Conservation (phyloP, 2,329 filamentous ascomycete genomes). For the Thermochaetoides dissita region DNA sequence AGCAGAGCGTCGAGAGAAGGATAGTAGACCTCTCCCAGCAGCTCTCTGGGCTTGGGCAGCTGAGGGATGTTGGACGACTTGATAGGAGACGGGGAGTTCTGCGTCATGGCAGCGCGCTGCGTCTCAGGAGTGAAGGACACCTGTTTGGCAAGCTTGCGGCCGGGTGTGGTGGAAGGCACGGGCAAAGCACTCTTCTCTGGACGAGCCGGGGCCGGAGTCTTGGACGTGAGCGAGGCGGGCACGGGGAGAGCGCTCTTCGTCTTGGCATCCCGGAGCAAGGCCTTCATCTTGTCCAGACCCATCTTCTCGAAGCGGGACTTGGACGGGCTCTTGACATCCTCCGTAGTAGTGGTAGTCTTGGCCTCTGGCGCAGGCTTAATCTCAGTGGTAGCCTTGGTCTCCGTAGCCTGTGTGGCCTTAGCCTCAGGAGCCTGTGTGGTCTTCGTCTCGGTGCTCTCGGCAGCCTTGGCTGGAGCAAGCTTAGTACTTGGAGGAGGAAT, state of each 20-base stretch:
- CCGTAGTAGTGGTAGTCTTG: slow-evolving; percentile 11
- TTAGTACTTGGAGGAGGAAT: no score
- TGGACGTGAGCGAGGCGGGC: slow-evolving; percentile 25
- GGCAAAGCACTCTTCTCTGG: slow-evolving; percentile 39
- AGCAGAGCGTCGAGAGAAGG: slow-evolving; percentile 21
- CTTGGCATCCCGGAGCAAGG: slow-evolving; percentile 36
- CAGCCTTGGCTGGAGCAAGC: slow-evolving; percentile 12
- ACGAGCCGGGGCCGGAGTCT: slow-evolving; percentile 31
- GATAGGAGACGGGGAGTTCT: slow-evolving; percentile 42
- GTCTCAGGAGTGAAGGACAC: slow-evolving; percentile 69
- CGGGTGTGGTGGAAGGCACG: slow-evolving; percentile 49
- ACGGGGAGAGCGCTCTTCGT: slow-evolving; percentile 35
- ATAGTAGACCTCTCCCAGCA: slow-evolving; percentile 20
- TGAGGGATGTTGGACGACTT: slow-evolving; percentile 32
- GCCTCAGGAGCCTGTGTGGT: slow-evolving; percentile 13
- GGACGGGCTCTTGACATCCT: slow-evolving; percentile 27
- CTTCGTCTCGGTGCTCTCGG: slow-evolving; percentile 17
- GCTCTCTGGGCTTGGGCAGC: slow-evolving; percentile 15
- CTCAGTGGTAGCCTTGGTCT: neutral
- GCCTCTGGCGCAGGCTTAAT: neutral
- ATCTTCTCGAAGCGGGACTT: slow-evolving; percentile 16
- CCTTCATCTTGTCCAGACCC: slow-evolving; percentile 42
- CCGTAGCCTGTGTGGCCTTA: neutral
- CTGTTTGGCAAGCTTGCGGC: slow-evolving; percentile 53
- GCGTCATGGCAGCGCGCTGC: slow-evolving; percentile 31